phyloP scores from a whole-genome alignment of 2,329 filamentous ascomycete species.

The Pseudogymnoascus sp. region DNA sequence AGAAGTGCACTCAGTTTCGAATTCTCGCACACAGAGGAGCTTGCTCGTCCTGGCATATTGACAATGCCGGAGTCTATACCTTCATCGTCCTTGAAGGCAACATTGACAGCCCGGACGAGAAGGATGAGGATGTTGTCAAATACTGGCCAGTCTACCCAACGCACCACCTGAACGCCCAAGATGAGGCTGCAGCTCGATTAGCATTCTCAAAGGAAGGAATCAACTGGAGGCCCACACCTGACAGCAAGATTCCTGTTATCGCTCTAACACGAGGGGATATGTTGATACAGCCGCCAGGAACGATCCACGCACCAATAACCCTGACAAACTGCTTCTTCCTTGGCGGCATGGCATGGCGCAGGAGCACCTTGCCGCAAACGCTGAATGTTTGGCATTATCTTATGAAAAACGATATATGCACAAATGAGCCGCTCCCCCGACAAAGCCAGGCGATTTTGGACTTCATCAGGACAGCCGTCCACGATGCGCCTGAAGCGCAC shows the following conservation, averaged over 20 bases:
- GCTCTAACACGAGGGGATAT: slow-evolving; percentile 10
- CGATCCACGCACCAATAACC: slow-evolving; percentile 12
- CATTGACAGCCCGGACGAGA: background rate
- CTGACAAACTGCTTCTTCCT: slow-evolving; percentile 11
- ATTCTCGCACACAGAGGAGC: slow-evolving; percentile 11
- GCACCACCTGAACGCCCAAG: background rate
- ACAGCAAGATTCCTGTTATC: slow-evolving; percentile 6
- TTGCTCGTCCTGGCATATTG: slow-evolving; percentile 12
- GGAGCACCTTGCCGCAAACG: background rate
- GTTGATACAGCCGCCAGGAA: slow-evolving; percentile 10
- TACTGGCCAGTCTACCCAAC: slow-evolving; percentile 12
- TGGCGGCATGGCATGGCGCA: slow-evolving; percentile 11
- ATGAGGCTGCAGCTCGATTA: background rate
- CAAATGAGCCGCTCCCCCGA: slow-evolving; percentile 10
- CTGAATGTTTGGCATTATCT: slow-evolving; percentile 10
- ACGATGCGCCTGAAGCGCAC: slow-evolving; percentile 2
- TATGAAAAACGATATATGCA: slow-evolving; percentile 8
- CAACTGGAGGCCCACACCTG: slow-evolving; percentile 10
- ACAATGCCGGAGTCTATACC: slow-evolving; percentile 10
- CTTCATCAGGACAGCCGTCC: background rate
- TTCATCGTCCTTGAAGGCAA: slow-evolving; percentile 10
- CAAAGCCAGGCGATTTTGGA: slow-evolving; percentile 8
- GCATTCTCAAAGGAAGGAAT: slow-evolving; percentile 2
- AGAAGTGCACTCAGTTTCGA: slow-evolving; percentile 11
- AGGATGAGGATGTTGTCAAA: slow-evolving; percentile 12